Conservation (phyloP, 495 filamentous ascomycete genomes). For the Penicillium pancosmium region DNA sequence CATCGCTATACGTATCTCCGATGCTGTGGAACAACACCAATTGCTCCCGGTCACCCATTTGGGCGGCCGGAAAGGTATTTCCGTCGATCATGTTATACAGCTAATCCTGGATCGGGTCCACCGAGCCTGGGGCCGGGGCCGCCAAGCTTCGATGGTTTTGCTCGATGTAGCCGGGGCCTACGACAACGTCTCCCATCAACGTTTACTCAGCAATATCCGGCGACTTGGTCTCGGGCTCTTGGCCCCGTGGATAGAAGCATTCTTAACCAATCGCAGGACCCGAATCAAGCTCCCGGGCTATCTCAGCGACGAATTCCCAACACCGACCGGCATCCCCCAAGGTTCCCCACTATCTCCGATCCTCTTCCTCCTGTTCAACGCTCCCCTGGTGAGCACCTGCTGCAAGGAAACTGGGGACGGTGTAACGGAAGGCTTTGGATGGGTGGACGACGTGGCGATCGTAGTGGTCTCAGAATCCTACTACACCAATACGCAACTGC, state of each 20-base stretch:
- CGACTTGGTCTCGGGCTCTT: conserved; percentile 5
- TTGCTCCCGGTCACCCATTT: neutral
- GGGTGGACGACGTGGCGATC: conserved; percentile 22
- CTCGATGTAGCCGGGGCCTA: neutral
- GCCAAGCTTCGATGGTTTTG: neutral
- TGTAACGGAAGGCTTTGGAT: conserved; percentile 3
- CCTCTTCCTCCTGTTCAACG: conserved; percentile 28
- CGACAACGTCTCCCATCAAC: neutral
- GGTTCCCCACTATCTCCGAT: conserved; percentile 27
- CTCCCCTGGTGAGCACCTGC: conserved; percentile 16
- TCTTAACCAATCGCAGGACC: conserved; percentile 3
- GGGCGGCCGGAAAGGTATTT: neutral
- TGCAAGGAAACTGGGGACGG: neutral
- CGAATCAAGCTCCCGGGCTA: conserved; percentile 4
- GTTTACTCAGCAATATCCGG: conserved; percentile 28
- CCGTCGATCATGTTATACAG: neutral
- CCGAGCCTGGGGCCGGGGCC: neutral
- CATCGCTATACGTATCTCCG: neutral
- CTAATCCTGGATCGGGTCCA: neutral
- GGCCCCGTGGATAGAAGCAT: neutral
- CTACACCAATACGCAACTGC: neutral
- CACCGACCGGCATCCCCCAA: conserved; percentile 20
- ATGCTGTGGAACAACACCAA: neutral
- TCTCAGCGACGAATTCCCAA: neutral
- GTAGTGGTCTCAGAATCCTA: conserved; percentile 7